Percentiles rank a stretch among this genome's conserved stretches.
phyloP scores from a whole-genome alignment of 768 basidiomycete genomes.

The Tulasnella sp. region DNA sequence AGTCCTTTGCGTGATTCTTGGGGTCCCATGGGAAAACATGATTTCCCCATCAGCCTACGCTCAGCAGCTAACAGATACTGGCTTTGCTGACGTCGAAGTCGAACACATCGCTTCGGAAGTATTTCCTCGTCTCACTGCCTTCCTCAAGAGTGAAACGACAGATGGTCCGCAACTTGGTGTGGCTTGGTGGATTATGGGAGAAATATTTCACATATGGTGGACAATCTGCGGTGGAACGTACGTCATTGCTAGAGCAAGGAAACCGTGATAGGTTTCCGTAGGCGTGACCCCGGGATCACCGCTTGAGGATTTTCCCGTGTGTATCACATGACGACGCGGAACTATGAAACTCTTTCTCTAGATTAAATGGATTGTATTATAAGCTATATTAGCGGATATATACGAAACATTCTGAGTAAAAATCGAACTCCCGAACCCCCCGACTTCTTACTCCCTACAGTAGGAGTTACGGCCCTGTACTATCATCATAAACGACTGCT shows the following conservation, averaged over 20 bases:
- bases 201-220: constrained; percentile 32
- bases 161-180: constrained; percentile 41
- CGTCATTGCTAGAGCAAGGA: constrained; percentile 31
- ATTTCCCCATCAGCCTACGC: constrained; percentile 54
- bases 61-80: constrained; percentile 51
- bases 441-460: background rate
- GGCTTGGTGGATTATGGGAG: constrained; percentile 52
- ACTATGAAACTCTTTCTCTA: no score
- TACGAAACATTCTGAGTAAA: no score
- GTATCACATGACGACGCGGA: no score
- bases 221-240: constrained; percentile 35
- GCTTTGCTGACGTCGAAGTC: constrained; percentile 57
- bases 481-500: background rate
- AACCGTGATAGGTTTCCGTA: background rate
- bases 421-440: background rate
- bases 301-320: no score
- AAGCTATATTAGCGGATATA: no score
- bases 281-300: no score
- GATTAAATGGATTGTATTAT: no score
- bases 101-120: constrained; percentile 63
- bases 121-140: constrained; percentile 59
- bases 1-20: constrained; percentile 44
- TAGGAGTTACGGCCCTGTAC: background rate
- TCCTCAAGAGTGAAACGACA: constrained; percentile 47
- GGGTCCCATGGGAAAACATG: constrained; percentile 57